Evolutionary conservation across 2,329 filamentous ascomycete genomes (phyloP), one percentile per base, ranked within the genome.

Genomic region (Didymosphaeria variabile): DNA sequence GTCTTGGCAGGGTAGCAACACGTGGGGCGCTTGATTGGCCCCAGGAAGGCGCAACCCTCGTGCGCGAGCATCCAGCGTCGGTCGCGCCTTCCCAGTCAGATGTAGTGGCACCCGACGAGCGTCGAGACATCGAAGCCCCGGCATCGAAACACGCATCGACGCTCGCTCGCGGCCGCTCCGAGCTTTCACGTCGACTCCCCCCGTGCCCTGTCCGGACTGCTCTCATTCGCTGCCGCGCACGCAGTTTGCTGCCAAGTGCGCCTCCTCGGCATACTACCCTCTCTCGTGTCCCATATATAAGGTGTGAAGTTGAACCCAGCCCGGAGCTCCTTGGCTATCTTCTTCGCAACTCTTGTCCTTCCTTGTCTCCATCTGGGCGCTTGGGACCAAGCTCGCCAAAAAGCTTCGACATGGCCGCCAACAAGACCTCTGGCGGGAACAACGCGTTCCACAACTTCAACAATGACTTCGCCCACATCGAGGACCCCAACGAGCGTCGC

Each of bases 401-500:
- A 62, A 59, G 59, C 64, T 67, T 66, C 61, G 59, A 19, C 60
- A 53, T 52, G 46, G 42, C 52, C 61, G 59, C 58, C 26, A 49
- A 62, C 53, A 70, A 67, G 56, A 72, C 69, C 12, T 50, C 68
- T 9, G 72, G 72, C 55, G 72, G 72, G 34, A 75, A 75, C 61
- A 67, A 64, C 55, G 72, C 72, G 34, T 74, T 73, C 67, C 69
- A 72, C 67, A 72, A 72, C 58, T 93, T 90, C 79, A 85, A 93
- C 81, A 91, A 91, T 74, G 88, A 91, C 77, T 91, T 90, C 65
- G 84, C 84, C 54, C 86, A 83, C 67, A 82, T 82, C 68, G 82
- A 86, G 62, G 90, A 94, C 75, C 87, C 90, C 62, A 92, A 93
- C 67, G 91, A 94, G 83, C 89, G 91, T 58, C 86, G 92, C 67